Percentiles rank a stretch among this genome's conserved stretches.
phyloP scores from a whole-genome alignment of 495 filamentous ascomycete species.

The Aspergillus olivimuriae region DNA sequence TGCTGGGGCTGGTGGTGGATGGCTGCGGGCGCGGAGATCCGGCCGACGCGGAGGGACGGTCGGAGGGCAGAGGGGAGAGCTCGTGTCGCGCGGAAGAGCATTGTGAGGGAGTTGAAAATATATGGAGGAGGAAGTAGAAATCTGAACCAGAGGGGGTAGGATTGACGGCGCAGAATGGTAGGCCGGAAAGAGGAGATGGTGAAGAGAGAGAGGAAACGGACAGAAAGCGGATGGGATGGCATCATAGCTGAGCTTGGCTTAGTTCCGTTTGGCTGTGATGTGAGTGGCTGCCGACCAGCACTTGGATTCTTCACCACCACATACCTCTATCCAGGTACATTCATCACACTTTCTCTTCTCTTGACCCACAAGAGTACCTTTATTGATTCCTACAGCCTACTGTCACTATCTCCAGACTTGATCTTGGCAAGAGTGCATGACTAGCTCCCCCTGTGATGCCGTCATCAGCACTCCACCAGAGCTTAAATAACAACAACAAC shows the following conservation, averaged over 20 bases:
- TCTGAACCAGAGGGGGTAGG: not conserved
- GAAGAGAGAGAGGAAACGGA: slow-evolving; percentile 6
- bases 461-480: too few species aligned
- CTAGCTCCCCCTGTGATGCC: not conserved
- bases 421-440: too few species aligned
- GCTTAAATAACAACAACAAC: too few species aligned
- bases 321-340: too few species aligned
- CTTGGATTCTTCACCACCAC: too few species aligned
- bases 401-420: too few species aligned
- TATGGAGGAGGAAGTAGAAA: not conserved
- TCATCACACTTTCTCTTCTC: too few species aligned
- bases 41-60: slow-evolving; percentile 20
- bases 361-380: too few species aligned
- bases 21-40: slow-evolving; percentile 10
- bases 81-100: slow-evolving; percentile 33
- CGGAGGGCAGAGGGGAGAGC: slow-evolving; percentile 13
- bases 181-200: slow-evolving; percentile 2
- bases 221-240: slow-evolving; percentile 6
- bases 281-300: too few species aligned
- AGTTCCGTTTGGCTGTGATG: not conserved
- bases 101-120: slow-evolving; percentile 5
- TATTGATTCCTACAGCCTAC: too few species aligned
- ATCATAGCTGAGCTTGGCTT: slow-evolving; percentile 13
- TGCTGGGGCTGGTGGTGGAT: slow-evolving; percentile 6
- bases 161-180: not conserved